Evolutionary conservation across 768 basidiomycete genomes (phyloP).

Genomic region (Aureoboletus auriporus): DNA sequence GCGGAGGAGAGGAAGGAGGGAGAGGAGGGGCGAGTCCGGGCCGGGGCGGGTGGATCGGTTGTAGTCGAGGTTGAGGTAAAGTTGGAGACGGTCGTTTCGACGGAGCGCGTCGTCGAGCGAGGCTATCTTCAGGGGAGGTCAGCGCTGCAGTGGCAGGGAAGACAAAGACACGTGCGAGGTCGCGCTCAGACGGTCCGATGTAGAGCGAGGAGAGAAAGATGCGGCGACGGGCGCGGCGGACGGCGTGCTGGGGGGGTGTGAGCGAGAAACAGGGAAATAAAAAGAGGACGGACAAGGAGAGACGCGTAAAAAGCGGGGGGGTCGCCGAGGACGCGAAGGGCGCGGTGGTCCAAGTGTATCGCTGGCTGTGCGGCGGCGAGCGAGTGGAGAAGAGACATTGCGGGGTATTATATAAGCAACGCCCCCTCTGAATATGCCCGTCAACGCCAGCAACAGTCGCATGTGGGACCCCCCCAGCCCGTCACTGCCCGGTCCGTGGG

Average conservation of each 20-base stretch:
- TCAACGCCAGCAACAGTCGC: constrained; percentile 29
- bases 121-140: constrained; percentile 49
- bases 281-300: constrained; percentile 45
- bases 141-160: background rate
- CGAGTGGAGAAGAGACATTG: constrained; percentile 12
- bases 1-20: constrained; percentile 69
- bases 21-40: constrained; percentile 59
- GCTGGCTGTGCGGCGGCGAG: constrained; percentile 43
- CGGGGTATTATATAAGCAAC: background rate
- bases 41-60: constrained; percentile 78
- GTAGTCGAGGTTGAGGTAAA: constrained; percentile 76
- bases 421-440: background rate
- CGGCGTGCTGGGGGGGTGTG: constrained; percentile 53
- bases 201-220: constrained; percentile 91
- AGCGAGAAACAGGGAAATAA: background rate
- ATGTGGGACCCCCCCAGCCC: background rate
- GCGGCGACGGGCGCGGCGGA: constrained; percentile 68
- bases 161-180: constrained; percentile 57
- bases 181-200: constrained; percentile 72
- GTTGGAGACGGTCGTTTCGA: constrained; percentile 54
- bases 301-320: constrained; percentile 56
- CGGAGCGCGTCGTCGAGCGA: constrained; percentile 59
- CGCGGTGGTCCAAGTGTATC: constrained; percentile 45
- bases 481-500: constrained; percentile 58
- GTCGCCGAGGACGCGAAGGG: constrained; percentile 41